Evolutionary conservation across 1,139 yeast genomes (phyloP).

Genomic region (Saccharomyces hybrid): DNA sequence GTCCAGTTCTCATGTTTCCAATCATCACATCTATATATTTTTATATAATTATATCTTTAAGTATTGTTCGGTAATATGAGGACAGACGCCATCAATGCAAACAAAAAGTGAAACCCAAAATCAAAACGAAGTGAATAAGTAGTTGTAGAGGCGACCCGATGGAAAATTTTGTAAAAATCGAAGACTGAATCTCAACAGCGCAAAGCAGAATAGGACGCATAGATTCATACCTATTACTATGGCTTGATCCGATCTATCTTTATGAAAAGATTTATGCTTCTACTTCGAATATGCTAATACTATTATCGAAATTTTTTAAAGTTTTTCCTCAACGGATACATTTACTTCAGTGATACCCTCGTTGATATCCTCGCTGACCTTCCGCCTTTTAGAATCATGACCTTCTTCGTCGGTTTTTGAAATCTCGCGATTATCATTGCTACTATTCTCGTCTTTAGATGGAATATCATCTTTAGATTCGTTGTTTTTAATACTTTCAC

Average conservation of each 20-base stretch:
- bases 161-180: not conserved
- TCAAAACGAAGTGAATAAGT: not conserved
- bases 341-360: not conserved
- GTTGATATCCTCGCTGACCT: not conserved
- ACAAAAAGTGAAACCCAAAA: not conserved
- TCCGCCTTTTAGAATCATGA: slow-evolving; percentile 4
- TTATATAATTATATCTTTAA: not conserved
- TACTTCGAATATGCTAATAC: not conserved
- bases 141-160: not conserved
- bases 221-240: not conserved
- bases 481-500: slow-evolving; percentile 10
- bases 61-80: not conserved
- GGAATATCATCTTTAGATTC: slow-evolving; percentile 14
- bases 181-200: too few species aligned
- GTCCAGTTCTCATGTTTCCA: not conserved
- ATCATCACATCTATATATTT: not conserved
- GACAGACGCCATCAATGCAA: not conserved
- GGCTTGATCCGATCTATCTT: not conserved
- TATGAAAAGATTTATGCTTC: not conserved
- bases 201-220: not conserved
- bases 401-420: not conserved
- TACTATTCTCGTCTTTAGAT: slow-evolving; percentile 1
- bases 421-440: slow-evolving; percentile 5
- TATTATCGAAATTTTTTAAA: not conserved
- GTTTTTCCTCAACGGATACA: not conserved